Base-by-base conservation (phyloP, 345 rosid genomes). In the Clarkia xantiana region DNA sequence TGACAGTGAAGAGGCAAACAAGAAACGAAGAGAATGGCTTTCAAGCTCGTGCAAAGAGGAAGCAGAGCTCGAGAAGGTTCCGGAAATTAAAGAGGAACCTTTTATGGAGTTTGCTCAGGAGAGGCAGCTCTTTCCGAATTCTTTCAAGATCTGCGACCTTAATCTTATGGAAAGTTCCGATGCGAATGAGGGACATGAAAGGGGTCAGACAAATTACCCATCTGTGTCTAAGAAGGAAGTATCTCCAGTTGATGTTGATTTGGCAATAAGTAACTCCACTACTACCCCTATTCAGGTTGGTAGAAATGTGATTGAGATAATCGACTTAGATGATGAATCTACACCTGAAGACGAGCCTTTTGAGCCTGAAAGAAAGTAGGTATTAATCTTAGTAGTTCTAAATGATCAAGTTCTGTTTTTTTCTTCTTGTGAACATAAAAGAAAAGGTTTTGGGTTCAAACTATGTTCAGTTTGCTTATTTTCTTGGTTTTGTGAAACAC, bases 81-180 rank as follows among this genome's bases (percentile, higher is more conserved):
- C 57, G 69, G 66, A 61, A 36, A 53, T 62, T 51, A 58, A 50
- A 58, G 64, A 76, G 57, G 59, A 61, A 23, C 58, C 50, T 5
- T 18, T 47, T 54, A 49, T 45, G 17, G 49, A 46, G 41, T 71
- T 65, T 71, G 62, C 82, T 25, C 77, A 75, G 73, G 96, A 91
- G 67, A 83, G 74, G 58, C 83, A 79, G 66, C 74, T 83, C 60
- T 71, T 78, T 63, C 89, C 90, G 6, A 68, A 79, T 71, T 74
- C 94, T 51, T 86, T 81, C 67, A 91, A 84, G 77, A 91, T 80
- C 14, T 86, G 82, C 49, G 98, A 91, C 62, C 83, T 91, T 62
- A 91, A 91, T 65, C 82, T 86, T 58, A 78, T 83, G 70, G 85
- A 78, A 78, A 55, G 75, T 36, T 68, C 85, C 10, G 86, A 86